Percentiles rank a stretch among this genome's conserved stretches.
phyloP scores from a whole-genome alignment of 176 grass and related monocot genomes.

The Phragmites australis region DNA sequence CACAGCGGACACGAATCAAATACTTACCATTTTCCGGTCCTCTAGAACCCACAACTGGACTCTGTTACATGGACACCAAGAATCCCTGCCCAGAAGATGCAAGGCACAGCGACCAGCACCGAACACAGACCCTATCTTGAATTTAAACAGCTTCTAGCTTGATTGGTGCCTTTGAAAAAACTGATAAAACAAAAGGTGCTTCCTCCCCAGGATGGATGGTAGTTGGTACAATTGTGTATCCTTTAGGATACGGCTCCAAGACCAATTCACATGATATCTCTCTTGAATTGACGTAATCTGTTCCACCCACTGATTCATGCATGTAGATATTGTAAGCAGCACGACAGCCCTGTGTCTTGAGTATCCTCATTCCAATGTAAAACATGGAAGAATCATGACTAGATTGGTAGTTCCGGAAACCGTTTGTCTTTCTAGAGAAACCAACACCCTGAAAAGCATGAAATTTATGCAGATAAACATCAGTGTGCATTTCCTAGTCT shows the following conservation, averaged over 20 bases:
- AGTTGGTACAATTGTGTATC: constrained; percentile 98
- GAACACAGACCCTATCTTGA: constrained; percentile 29
- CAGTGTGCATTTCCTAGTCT: background rate
- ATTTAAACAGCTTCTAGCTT: constrained; percentile 88
- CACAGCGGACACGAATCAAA: background rate
- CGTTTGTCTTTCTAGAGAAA: constrained; percentile 92
- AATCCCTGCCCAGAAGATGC: constrained; percentile 30
- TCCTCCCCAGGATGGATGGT: constrained; percentile 98
- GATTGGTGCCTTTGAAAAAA: constrained; percentile 97
- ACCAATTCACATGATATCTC: constrained; percentile 98
- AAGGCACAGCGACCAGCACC: constrained; percentile 24
- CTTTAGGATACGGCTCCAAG: constrained; percentile 94
- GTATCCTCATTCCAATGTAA: constrained; percentile 98
- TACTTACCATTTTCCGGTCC: constrained; percentile 33
- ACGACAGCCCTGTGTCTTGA: constrained; percentile 85
- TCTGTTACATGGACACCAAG: constrained; percentile 18
- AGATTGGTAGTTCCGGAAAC: constrained; percentile 92
- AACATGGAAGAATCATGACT: constrained; percentile 97
- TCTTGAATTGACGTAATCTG: constrained; percentile 97
- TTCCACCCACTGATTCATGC: constrained; percentile 95
- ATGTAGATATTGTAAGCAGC: constrained; percentile 99
- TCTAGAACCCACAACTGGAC: constrained; percentile 37
- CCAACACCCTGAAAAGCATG: constrained; percentile 81
- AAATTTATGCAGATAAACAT: constrained; percentile 34
- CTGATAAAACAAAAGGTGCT: constrained; percentile 97